Conservation (phyloP, 306 rosid genomes). For the Lotus japonicus region DNA sequence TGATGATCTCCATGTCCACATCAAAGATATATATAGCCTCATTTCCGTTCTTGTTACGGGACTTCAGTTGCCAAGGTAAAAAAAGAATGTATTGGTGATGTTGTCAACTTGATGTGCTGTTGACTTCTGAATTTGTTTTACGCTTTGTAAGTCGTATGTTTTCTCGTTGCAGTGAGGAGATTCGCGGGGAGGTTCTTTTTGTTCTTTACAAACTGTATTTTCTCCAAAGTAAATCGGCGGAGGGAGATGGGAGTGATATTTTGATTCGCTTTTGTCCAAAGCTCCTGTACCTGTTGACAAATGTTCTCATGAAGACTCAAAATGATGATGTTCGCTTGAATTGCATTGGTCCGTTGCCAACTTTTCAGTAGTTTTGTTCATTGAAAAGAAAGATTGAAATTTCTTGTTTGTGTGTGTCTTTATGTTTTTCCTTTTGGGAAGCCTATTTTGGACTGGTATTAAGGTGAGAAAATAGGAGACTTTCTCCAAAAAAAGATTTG, state of each 20-base stretch:
- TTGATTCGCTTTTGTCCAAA: slow-evolving; percentile 58
- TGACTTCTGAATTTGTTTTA: not conserved
- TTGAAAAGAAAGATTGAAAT: not conserved
- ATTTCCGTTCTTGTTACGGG: slow-evolving; percentile 66
- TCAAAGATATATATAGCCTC: slow-evolving; percentile 48
- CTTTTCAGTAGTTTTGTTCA: slow-evolving; percentile 1
- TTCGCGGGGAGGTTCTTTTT: slow-evolving; percentile 81
- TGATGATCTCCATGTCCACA: slow-evolving; percentile 43
- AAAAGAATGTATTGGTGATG: not conserved
- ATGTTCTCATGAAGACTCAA: slow-evolving; percentile 79
- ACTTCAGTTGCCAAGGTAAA: slow-evolving; percentile 83
- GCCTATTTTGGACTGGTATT: slow-evolving; percentile 7
- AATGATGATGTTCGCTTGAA: slow-evolving; percentile 80
- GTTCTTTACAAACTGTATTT: slow-evolving; percentile 63
- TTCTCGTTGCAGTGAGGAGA: slow-evolving; percentile 64
- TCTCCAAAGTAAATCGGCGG: slow-evolving; percentile 43
- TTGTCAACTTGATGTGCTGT: not conserved
- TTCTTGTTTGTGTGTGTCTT: not conserved
- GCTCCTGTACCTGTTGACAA: slow-evolving; percentile 60
- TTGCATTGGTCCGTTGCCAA: slow-evolving; percentile 63
- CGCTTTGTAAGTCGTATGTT: not conserved
- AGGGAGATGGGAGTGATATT: slow-evolving; percentile 49
- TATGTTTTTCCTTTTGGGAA: not conserved
- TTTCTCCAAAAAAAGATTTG: not conserved
- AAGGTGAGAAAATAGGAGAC: not conserved